Percentiles rank a stretch among this genome's conserved stretches.
Evolutionary conservation across 2,329 filamentous ascomycete species (phyloP).

Genomic region (Colletotrichum acutatum): DNA sequence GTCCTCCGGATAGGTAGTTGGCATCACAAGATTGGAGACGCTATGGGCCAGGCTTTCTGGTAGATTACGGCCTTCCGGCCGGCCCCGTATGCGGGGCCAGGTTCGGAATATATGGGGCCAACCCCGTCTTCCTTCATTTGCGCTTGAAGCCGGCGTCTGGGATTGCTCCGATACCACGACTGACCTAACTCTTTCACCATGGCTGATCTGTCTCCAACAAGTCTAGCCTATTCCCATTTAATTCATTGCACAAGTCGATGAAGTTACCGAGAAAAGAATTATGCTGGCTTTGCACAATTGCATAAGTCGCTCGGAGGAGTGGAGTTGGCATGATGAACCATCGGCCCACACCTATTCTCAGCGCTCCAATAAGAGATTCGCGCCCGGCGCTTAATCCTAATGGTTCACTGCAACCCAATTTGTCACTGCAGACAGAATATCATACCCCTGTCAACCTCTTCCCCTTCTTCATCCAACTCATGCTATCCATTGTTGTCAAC

Average conservation of each 20-base stretch:
- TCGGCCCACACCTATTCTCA: neutral
- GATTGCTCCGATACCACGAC: neutral
- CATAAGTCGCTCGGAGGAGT: neutral
- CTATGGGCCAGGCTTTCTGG: no score
- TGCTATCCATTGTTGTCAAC: neutral
- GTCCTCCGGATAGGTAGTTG: no score
- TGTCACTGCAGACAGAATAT: neutral
- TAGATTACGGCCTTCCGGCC: no score
- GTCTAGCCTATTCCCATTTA: neutral
- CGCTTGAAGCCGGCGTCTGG: no score
- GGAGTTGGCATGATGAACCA: neutral
- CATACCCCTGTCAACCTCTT: neutral
- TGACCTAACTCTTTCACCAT: neutral
- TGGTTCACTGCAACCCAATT: neutral
- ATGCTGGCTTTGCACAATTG: neutral
- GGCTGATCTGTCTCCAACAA: neutral
- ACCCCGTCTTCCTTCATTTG: neutral
- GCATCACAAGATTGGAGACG: no score
- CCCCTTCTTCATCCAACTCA: neutral
- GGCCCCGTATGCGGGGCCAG: neutral
- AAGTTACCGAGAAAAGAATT: neutral
- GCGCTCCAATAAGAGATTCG: neutral
- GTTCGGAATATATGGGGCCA: neutral
- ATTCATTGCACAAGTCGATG: neutral
- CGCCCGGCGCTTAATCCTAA: conserved; percentile 29